Base-by-base conservation (phyloP, 225 moss, liverwort and hornwort species). In the Marchantia paleacea region DNA sequence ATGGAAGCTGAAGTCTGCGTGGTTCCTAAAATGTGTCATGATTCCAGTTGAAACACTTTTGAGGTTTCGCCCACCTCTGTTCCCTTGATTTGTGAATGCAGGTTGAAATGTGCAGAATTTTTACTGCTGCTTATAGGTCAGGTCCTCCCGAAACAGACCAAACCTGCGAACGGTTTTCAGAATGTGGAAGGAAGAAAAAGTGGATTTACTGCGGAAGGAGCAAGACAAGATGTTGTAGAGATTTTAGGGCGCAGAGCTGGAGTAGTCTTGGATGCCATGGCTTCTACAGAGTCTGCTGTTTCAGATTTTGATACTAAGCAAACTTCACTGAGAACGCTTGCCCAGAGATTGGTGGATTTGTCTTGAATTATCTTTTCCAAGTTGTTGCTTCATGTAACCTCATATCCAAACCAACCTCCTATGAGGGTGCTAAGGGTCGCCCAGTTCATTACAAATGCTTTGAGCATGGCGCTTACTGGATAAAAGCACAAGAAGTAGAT, bases 31-130 rank as follows among this genome's bases (percentile, higher is more conserved):
- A 24, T 24, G 39, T 2, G 39, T 39, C 25, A 5, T 63, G 63
- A n/a, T 8, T 62, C 9, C 11, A 9, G 63, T 16, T 20, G 69
- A 69, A 12, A 69, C 26, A 65, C 12, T 24, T 24, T 69, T 13
- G 12, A 28, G 14, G 28, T 66, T 20, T 11, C 13, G 48, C 0
- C 19, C 8, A 75, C 0, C 18, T 51, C 47, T 80, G 22, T 58
- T 47, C 29, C 74, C 75, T 26, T 25, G 49, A 53, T 62, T 11
- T 86, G 47, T 71, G n/a, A 25, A 85, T 64, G 67, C 91, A 99
- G 97, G 85, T 90, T 92, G 85, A 91, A 92, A 79, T 92, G 93
- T 86, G 92, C 93, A 55, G 97, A 99, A 83, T 95, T 99, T 81
- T 82, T 99, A 1, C 91, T 99, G 26, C 81, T 99, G 82, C 86